Base-by-base conservation (phyloP, 2,329 filamentous ascomycete species). In the Fusarium guadeloupense region DNA sequence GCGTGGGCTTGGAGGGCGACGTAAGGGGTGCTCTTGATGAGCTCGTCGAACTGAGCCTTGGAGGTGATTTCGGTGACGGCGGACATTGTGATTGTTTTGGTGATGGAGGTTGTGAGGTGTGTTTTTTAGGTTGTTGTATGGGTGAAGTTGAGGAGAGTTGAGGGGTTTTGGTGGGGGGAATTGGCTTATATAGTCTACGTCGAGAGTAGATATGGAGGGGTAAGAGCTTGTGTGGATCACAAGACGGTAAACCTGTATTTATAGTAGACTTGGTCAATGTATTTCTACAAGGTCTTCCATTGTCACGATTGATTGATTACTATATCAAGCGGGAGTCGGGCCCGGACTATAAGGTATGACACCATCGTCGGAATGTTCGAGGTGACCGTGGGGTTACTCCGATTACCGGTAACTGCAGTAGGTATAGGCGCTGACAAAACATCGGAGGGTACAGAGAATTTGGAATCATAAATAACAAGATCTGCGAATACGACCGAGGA, bases 1-100 rank as follows among this genome's bases (percentile, higher is more conserved):
- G 85, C 84, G 74, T 78, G 82, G 75, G 86, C 85, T 71, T 87
- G 83, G 62, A 84, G 74, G 57, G 81, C 78, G 61, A 86, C 82
- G 74, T 81, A 83, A 40, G 77, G 80, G 41, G 77, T 83, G 9
- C 72, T 72, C 14, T 74, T 64, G 67, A 85, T 69, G 59, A 86
- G 81, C 31, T 74, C 66, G 58, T 83, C 72, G 67, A 86, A 84
- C 64, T 85, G 76, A 44, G 75, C 68, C 62, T 75, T 74, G 42
- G 76, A 72, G 53, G 69, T 74, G 71, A 84, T 76, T 66, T 73
- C 69, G 54, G 40, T 50, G 37, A 73, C 48, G 69, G 76, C 69
- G 60, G 72, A 55, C 72, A 76, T 77, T 60, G 31, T 70, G 62
- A 46, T 34, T 14, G 28, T 42, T 52, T 47, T 30, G 12, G 17